Evolutionary conservation across 495 filamentous ascomycete genomes (phyloP), one percentile per base, ranked within the genome.

Genomic region (Penicillium soppii): DNA sequence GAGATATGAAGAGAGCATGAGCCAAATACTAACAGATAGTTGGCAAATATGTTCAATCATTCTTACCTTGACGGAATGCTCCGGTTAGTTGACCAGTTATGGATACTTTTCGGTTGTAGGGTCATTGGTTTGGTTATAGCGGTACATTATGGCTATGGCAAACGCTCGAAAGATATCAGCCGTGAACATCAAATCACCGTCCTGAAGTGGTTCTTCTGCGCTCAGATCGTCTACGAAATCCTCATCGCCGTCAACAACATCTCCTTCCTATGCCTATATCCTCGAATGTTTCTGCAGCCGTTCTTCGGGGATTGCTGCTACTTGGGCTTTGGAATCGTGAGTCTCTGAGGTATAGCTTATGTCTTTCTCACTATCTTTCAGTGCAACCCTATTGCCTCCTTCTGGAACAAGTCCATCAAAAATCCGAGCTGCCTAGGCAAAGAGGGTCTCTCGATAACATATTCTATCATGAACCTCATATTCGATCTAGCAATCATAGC

Each of bases 301-400:
- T 30, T 37, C 35, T 70, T 72, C 56, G 55, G 58, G 35, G 8
- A 46, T 58, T 47, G n/a, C n/a, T 67, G 63, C 53, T 53, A 58
- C 43, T 20, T 40, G 3, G 59, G 53, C 20, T 46, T 59, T 10
- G 57, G 22, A 7, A 12, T 63, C 10, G 46, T 63, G 19, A 27
- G 50, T n/a, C 23, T 20, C n/a, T 52, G 56, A 16, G 52, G 54
- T 25, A 33, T 57, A 17, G 50, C 47, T 21, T 63, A 59, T 26
- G 39, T 76, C 47, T 57, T 74, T 22, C 64, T 54, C 17, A 75
- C 69, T 15, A 66, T 70, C 47, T 69, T 76, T 46, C 72, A 78
- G 50, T 78, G 74, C 59, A 58, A 53, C 2, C 74, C 74, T 1
- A 56, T 78, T 32, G 33, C 45, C 1, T 66, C 59, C 12, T 67